Conservation (phyloP, 352 stramenopile species). For the Hyaloperonospora arabidopsidis region DNA sequence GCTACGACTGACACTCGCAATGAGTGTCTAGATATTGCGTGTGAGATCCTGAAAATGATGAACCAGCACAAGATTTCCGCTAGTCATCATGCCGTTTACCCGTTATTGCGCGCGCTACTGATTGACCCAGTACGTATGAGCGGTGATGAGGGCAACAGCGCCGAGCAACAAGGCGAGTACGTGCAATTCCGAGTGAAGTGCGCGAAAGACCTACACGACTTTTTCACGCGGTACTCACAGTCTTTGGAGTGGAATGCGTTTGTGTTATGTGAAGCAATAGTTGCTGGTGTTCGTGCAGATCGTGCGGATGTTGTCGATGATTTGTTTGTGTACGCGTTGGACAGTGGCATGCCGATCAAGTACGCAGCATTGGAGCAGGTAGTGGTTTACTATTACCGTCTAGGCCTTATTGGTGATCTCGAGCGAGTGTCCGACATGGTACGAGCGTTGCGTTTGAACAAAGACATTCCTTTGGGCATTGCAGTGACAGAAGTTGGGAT, state of each 20-base stretch:
- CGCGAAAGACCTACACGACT: constrained; percentile 36
- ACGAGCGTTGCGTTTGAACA: constrained; percentile 56
- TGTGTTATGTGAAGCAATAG: constrained; percentile 55
- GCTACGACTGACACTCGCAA: constrained; percentile 30
- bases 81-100: constrained; percentile 43
- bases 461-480: constrained; percentile 65
- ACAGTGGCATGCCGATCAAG: constrained; percentile 62
- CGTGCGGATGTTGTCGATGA: constrained; percentile 50
- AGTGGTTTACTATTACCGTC: constrained; percentile 63
- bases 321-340: constrained; percentile 49
- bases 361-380: constrained; percentile 67
- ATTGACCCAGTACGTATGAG: constrained; percentile 14
- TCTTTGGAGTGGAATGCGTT: constrained; percentile 62
- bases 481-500: constrained; percentile 70
- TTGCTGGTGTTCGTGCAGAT: constrained; percentile 42
- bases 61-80: constrained; percentile 40
- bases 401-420: constrained; percentile 49
- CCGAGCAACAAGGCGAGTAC: constrained; percentile 2
- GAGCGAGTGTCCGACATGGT: constrained; percentile 61
- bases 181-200: constrained; percentile 11
- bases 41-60: constrained; percentile 55
- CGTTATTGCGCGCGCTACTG: constrained; percentile 39
- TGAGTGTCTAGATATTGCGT: constrained; percentile 27
- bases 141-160: constrained; percentile 13
- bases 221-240: constrained; percentile 40